Evolutionary conservation across 2,329 filamentous ascomycete genomes (phyloP).

Genomic region (Cladosporium colombiae): DNA sequence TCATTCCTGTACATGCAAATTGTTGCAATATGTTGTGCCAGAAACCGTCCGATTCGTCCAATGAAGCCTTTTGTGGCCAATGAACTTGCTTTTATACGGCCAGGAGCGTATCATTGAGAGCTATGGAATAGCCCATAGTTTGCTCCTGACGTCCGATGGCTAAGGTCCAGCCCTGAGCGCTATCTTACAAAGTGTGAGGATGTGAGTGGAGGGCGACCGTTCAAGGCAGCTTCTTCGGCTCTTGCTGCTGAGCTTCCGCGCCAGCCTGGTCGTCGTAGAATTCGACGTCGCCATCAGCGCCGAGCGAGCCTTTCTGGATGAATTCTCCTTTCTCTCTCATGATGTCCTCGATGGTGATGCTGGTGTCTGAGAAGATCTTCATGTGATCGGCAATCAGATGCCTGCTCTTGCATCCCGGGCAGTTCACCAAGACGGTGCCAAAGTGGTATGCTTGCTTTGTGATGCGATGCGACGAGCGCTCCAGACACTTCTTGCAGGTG

Average conservation of each 20-base stretch:
- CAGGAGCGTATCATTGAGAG: background rate
- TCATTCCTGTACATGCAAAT: background rate
- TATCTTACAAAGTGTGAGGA: background rate
- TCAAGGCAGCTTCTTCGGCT: conserved; percentile 7
- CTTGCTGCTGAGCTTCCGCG: conserved; percentile 1
- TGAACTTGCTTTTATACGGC: background rate
- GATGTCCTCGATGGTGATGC: conserved; percentile 74
- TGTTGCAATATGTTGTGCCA: background rate
- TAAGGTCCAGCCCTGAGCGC: background rate
- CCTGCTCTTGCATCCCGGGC: conserved; percentile 79
- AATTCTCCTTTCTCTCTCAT: conserved; percentile 73
- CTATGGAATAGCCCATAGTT: background rate
- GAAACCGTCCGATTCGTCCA: background rate
- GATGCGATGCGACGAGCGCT: conserved; percentile 79
- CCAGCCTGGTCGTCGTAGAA: conserved; percentile 71
- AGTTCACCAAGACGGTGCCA: conserved; percentile 85
- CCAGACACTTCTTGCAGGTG: conserved; percentile 77
- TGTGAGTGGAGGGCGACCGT: background rate
- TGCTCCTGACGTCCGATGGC: background rate
- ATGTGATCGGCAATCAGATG: conserved; percentile 93
- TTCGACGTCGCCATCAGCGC: conserved; percentile 82
- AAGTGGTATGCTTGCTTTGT: conserved; percentile 95
- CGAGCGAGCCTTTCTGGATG: conserved; percentile 69
- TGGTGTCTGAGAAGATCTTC: conserved; percentile 72
- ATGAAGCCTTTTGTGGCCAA: background rate